Conservation (phyloP, 805 yeast species). For the Brettanomyces anomalus region DNA sequence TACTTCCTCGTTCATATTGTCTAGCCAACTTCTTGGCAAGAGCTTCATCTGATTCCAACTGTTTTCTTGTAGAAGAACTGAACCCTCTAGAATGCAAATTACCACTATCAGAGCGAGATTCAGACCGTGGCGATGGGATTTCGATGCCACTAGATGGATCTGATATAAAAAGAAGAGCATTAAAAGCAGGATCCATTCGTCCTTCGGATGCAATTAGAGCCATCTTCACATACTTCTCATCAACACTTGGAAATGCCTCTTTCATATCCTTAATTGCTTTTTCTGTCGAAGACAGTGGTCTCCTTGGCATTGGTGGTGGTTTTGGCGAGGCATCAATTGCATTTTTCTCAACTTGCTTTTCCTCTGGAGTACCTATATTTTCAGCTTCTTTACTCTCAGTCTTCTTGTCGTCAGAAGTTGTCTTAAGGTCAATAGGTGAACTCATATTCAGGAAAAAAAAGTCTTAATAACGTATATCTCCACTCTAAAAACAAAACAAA, state of each 20-base stretch:
- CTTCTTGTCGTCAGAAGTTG: not conserved
- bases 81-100: conserved; percentile 33
- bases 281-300: conserved; percentile 57
- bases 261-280: conserved; percentile 49
- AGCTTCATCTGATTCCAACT: conserved; percentile 50
- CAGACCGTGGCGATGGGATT: conserved; percentile 25
- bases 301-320: conserved; percentile 42
- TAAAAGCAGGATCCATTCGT: conserved; percentile 75
- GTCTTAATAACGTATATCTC: too few relatives aligned
- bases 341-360: not conserved
- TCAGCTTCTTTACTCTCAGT: not conserved
- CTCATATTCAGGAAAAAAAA: too few relatives aligned
- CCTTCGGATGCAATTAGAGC: conserved; percentile 83
- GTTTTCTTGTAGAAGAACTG: conserved; percentile 22
- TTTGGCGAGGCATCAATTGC: not conserved
- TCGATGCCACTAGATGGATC: conserved; percentile 61
- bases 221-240: conserved; percentile 62
- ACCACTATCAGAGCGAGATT: conserved; percentile 22
- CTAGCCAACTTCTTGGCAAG: conserved; percentile 76
- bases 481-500: too few relatives aligned
- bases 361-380: not conserved
- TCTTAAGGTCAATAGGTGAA: not conserved
- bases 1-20: conserved; percentile 33
- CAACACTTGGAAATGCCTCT: conserved; percentile 82
- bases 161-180: conserved; percentile 70